Base-by-base conservation (phyloP, 2,329 filamentous ascomycete genomes). In the Ceratocystis cubensis region DNA sequence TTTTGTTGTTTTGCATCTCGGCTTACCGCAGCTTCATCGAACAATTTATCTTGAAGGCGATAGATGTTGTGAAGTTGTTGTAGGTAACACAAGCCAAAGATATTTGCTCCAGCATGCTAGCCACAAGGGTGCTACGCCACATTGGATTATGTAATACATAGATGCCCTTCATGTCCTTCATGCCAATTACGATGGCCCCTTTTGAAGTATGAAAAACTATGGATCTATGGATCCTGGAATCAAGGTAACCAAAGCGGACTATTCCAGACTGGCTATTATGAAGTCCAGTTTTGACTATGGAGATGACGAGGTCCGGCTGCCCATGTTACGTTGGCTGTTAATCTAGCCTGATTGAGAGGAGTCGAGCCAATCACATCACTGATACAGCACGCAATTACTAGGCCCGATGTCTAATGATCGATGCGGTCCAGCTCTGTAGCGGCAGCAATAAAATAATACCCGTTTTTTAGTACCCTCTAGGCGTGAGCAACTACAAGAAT, bases 301-400 rank as follows among this genome's bases (percentile, higher is more conserved):
- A 41, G 10, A 41, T 41, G 37, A 4, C 13, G 10, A 41, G 13
- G 37, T 41, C 37, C 10, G 37, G 10, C 37, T 41, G 37, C 37
- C 37, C 37, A 41, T 41, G 37, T 1, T 41, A 59, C 25, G 30
- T n/a, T 30, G 8, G 28, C 59, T 63, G 48, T 20, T 41, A 70
- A 74, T 74, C 73, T 69, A 68, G 69, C 71, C 69, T 64, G 61
- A 65, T 45, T 64, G 64, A 66, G 68, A 66, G 56, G 63, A 61
- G 13, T 25, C 67, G 17, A 69, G 69, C 74, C 74, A 75, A 75
- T 75, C 65, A 73, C 15, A 61, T 17, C 7, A 15, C 63, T 30
- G 65, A 46, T 69, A 67, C 72, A 75, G 71, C 73, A 75, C 74
- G 74, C 73, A 72, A 76, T 76, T 66, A 48, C 65, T 64, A 59